Evolutionary conservation across 2,329 filamentous ascomycete species (phyloP).

Genomic region (Fusarium albosuccineum): DNA sequence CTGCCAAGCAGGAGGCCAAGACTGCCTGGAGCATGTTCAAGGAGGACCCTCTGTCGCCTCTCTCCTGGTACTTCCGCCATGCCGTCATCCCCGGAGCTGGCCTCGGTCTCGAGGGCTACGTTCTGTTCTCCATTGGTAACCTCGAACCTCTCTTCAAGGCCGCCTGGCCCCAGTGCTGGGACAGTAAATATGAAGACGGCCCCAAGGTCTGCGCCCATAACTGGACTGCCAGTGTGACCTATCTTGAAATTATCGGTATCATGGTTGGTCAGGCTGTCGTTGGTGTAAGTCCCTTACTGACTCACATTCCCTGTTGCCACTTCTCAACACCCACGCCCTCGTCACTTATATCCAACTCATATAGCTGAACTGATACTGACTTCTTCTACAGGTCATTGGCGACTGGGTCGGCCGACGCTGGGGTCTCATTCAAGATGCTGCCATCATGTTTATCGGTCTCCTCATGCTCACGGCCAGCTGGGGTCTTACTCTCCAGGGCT

Average conservation of each 20-base stretch:
- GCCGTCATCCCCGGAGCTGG: constrained; percentile 94
- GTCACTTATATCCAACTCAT: neutral
- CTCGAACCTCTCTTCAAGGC: constrained; percentile 83
- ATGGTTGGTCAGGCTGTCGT: constrained; percentile 93
- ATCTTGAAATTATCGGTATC: constrained; percentile 94
- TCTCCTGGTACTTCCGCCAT: constrained; percentile 90
- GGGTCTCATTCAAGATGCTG: constrained; percentile 94
- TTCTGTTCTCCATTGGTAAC: constrained; percentile 97
- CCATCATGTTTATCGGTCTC: constrained; percentile 93
- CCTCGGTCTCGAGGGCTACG: constrained; percentile 93
- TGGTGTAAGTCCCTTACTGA: constrained; percentile 67
- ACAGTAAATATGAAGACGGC: constrained; percentile 46
- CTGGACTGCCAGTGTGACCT: constrained; percentile 88
- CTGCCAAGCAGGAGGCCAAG: constrained; percentile 75
- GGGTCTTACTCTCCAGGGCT: constrained; percentile 88
- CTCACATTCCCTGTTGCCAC: neutral
- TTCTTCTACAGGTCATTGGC: constrained; percentile 62
- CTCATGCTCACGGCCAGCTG: constrained; percentile 92
- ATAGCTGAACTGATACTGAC: constrained; percentile 29
- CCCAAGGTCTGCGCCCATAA: constrained; percentile 77
- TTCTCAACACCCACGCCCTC: neutral
- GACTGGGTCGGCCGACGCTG: constrained; percentile 90
- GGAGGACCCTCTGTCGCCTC: constrained; percentile 83
- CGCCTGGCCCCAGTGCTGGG: constrained; percentile 86
- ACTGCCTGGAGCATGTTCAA: constrained; percentile 85